Base-by-base conservation (phyloP, 2,329 filamentous ascomycete genomes). In the Colletotrichum lindemuthianum region DNA sequence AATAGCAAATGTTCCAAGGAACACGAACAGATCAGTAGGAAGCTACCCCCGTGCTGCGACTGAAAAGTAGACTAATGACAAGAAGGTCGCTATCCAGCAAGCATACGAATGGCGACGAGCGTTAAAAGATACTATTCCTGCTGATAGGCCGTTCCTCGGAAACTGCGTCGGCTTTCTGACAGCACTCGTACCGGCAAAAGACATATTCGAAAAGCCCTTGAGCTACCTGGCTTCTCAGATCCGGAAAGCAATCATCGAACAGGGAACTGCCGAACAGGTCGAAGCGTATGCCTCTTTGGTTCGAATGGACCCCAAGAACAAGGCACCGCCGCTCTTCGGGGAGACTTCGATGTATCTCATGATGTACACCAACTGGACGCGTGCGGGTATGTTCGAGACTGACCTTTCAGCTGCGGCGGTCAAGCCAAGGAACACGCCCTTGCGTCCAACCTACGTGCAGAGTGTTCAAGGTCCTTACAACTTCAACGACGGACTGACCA, bases 281-380 rank as follows among this genome's bases (percentile, higher is more conserved):
- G 48, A 59, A 16, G 39, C 56, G 11, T 59, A 59, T 8, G 11
- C 39, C 10, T 45, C 40, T 7, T 15, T 59, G 2, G 11, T 59
- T 12, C 32, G 56, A 1, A n/a, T 33, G 3, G 56, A 45, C 8
- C 40, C 48, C 60, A 8, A 64, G 69, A 32, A 70, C 70, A 70
- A 71, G 5, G 59, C 69, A n/a, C 69, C 74, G 2, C 72, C 74
- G 1, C 69, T 76, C 36, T 76, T 77, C 48, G 75, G 75, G 7
- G 69, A 73, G 10, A 63, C 68, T 32, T 67, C 65, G 15, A 77
- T 77, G 75, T 69, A 73, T 40, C 60, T 74, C 53, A 16, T 77
- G 8, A 71, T 67, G 15, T 73, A 71, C 55, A 73, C 73, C 4
- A 76, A 77, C 67, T 77, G 75, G 75, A 51, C 58, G 56, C 74